Percentiles rank a stretch among this genome's conserved stretches.
Conservation (phyloP, 2,329 filamentous ascomycete species). For the Apiospora saccharicola region DNA sequence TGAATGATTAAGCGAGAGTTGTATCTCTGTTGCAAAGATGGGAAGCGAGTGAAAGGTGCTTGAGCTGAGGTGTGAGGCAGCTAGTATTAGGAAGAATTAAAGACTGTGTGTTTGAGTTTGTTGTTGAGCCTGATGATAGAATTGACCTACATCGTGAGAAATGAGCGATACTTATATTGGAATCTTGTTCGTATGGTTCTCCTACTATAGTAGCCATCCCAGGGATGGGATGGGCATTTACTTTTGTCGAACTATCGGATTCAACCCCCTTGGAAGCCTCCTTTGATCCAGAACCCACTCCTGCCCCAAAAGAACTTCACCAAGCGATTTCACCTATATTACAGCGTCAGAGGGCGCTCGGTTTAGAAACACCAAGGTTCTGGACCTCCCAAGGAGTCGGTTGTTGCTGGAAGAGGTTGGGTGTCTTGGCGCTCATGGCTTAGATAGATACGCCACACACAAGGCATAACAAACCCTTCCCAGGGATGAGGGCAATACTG, state of each 20-base stretch:
- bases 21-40: constrained; percentile 19
- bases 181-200: not conserved
- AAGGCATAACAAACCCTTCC: not conserved
- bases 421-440: not conserved
- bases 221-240: constrained; percentile 1
- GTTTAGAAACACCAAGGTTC: not conserved
- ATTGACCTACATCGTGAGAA: not conserved
- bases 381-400: not conserved
- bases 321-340: not conserved
- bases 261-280: not conserved
- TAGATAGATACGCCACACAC: not conserved
- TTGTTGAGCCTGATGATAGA: constrained; percentile 2
- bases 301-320: not conserved
- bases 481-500: not conserved
- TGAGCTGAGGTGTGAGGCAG: not conserved
- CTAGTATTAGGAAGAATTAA: not conserved
- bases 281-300: not conserved
- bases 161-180: not conserved
- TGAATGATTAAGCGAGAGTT: constrained; percentile 21
- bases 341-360: not conserved
- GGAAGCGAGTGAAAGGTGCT: not conserved
- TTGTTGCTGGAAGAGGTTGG: not conserved
- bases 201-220: not conserved
- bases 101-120: not conserved
- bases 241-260: not conserved